phyloP scores from a whole-genome alignment of 2,329 filamentous ascomycete genomes.

The Stagonosporopsis rhizophila region DNA sequence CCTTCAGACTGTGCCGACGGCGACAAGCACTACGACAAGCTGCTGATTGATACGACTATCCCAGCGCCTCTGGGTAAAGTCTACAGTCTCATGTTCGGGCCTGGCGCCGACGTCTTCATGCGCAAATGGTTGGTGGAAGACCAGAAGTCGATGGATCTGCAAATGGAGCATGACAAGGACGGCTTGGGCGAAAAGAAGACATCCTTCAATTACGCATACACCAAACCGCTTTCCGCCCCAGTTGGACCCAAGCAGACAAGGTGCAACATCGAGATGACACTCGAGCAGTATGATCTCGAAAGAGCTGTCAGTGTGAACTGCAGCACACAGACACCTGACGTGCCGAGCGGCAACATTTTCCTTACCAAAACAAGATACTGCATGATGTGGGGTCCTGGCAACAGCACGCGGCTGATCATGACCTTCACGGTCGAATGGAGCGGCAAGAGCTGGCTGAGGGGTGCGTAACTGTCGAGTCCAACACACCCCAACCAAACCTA shows the following conservation, averaged over 20 bases:
- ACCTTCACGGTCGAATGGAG: conserved; percentile 95
- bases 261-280: conserved; percentile 82
- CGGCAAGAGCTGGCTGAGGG: conserved; percentile 97
- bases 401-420: conserved; percentile 82
- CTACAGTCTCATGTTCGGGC: conserved; percentile 86
- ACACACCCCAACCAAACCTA: not conserved
- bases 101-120: conserved; percentile 81
- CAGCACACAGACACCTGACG: conserved; percentile 89
- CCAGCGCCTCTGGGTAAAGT: conserved; percentile 89
- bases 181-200: conserved; percentile 78
- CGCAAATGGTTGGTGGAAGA: conserved; percentile 83
- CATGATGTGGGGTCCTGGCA: conserved; percentile 87
- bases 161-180: conserved; percentile 81
- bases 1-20: conserved; percentile 86
- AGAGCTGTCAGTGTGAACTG: conserved; percentile 84
- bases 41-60: conserved; percentile 85
- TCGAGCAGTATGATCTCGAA: conserved; percentile 88
- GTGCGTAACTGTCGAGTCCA: conserved; percentile 59
- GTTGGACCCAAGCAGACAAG: conserved; percentile 96
- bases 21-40: conserved; percentile 80
- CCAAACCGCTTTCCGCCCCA: conserved; percentile 82
- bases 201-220: conserved; percentile 80
- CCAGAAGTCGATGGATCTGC: conserved; percentile 87
- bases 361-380: conserved; percentile 93
- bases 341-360: conserved; percentile 92